Conservation (phyloP, 2,329 filamentous ascomycete genomes). For the Nemania abortiva region DNA sequence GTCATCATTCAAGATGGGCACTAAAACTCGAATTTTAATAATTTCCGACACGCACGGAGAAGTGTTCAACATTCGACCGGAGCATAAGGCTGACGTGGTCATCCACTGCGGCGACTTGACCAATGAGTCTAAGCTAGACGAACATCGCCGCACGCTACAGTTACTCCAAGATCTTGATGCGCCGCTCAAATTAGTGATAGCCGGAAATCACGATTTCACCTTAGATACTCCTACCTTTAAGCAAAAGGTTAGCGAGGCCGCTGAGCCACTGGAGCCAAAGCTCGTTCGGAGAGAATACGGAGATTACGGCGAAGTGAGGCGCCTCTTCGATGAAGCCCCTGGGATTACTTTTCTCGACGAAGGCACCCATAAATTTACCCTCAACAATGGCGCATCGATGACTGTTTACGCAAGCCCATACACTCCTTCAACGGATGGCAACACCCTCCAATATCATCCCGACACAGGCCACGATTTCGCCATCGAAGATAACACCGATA, state of each 20-base stretch:
- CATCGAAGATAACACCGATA: conserved; percentile 56
- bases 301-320: conserved; percentile 52
- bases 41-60: conserved; percentile 63
- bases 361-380: conserved; percentile 60
- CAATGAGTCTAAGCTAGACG: conserved; percentile 56
- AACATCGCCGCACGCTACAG: conserved; percentile 54
- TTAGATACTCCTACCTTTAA: conserved; percentile 54
- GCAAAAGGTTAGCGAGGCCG: conserved; percentile 47
- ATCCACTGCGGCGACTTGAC: conserved; percentile 66
- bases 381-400: conserved; percentile 63
- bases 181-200: conserved; percentile 62
- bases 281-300: conserved; percentile 54
- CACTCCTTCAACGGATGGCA: conserved; percentile 56
- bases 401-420: conserved; percentile 66
- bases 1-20: conserved; percentile 23
- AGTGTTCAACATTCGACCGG: conserved; percentile 65
- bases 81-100: conserved; percentile 60
- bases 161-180: conserved; percentile 57
- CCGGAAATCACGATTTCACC: conserved; percentile 65
- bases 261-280: conserved; percentile 32
- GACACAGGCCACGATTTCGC: conserved; percentile 51
- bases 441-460: conserved; percentile 24
- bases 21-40: conserved; percentile 58
- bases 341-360: conserved; percentile 64
- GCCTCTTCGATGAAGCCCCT: conserved; percentile 56